Conservation (phyloP, 2,329 filamentous ascomycete species). For the Hypoxylon sp. region DNA sequence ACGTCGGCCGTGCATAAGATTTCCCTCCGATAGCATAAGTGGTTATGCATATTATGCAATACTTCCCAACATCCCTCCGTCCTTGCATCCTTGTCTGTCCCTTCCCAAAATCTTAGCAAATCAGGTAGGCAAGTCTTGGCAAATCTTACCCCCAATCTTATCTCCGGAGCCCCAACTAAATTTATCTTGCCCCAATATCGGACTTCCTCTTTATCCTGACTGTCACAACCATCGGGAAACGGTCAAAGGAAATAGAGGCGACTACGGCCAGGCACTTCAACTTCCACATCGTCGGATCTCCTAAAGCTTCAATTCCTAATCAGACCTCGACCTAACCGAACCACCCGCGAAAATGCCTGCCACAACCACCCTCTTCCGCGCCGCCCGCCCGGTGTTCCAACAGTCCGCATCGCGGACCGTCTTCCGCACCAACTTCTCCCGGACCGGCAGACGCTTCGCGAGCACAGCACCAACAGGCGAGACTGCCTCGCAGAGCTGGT, state of each 20-base stretch:
- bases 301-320: slow-evolving; percentile 9
- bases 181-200: slow-evolving; percentile 33
- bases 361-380: slow-evolving; percentile 66
- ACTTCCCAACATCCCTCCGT: slow-evolving; percentile 14
- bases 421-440: slow-evolving; percentile 60
- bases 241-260: slow-evolving; percentile 21
- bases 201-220: slow-evolving; percentile 30
- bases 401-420: slow-evolving; percentile 67
- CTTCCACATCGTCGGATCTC: slow-evolving; percentile 3
- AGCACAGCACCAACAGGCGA: slow-evolving; percentile 72
- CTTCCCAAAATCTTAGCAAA: neutral
- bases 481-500: slow-evolving; percentile 66
- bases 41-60: slow-evolving; percentile 28
- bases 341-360: slow-evolving; percentile 59
- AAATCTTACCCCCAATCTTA: slow-evolving; percentile 25
- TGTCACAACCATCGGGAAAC: slow-evolving; percentile 2
- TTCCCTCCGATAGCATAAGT: slow-evolving; percentile 6
- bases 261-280: slow-evolving; percentile 21
- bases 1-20: slow-evolving; percentile 38
- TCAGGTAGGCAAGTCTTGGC: neutral
- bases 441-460: slow-evolving; percentile 75
- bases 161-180: slow-evolving; percentile 43
- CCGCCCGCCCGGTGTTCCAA: slow-evolving; percentile 69
- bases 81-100: neutral
- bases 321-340: slow-evolving; percentile 9